Percentiles rank a stretch among this genome's conserved stretches.
These are phyloP conservation scores for Boletellus emodensis DNA, from an alignment of 768 basidiomycete species.

Conservation along the genomic window DNA sequence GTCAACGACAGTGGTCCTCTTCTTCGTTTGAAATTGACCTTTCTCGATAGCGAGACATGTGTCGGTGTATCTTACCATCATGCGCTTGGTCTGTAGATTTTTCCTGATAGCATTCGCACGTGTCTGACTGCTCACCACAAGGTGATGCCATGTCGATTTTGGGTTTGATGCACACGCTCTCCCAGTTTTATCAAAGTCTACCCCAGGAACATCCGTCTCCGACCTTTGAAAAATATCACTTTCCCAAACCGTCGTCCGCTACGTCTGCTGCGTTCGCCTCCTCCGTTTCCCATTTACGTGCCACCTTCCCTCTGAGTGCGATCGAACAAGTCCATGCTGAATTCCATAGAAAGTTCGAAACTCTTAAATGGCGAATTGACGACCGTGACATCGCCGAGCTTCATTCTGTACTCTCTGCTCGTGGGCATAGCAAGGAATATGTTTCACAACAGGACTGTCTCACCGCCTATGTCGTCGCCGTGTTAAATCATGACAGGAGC, in stretches of 20 bases:
- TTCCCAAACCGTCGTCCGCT: conserved; percentile 14
- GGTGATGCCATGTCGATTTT: conserved; percentile 28
- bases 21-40: conserved; percentile 27
- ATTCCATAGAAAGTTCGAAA: conserved; percentile 7
- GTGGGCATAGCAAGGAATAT: too few relatives aligned
- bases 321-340: conserved; percentile 15
- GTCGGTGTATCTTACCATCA: conserved; percentile 35
- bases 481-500: too few relatives aligned
- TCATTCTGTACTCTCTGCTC: conserved; percentile 7
- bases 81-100: conserved; percentile 24
- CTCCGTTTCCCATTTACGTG: conserved; percentile 25
- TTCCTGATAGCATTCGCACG: neutral
- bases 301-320: conserved; percentile 15
- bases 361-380: conserved; percentile 17
- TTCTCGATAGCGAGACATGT: conserved; percentile 22
- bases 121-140: conserved; percentile 5
- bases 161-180: conserved; percentile 30
- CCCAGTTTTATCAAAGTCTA: conserved; percentile 28
- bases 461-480: too few relatives aligned
- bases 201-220: conserved; percentile 12
- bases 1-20: conserved; percentile 19
- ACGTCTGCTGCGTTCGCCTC: conserved; percentile 9
- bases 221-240: conserved; percentile 23
- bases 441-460: too few relatives aligned
- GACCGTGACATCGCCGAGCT: conserved; percentile 11